These are phyloP conservation scores for Carex scoparia DNA, from an alignment of 176 grass and related monocot species.

Conservation along the genomic window DNA sequence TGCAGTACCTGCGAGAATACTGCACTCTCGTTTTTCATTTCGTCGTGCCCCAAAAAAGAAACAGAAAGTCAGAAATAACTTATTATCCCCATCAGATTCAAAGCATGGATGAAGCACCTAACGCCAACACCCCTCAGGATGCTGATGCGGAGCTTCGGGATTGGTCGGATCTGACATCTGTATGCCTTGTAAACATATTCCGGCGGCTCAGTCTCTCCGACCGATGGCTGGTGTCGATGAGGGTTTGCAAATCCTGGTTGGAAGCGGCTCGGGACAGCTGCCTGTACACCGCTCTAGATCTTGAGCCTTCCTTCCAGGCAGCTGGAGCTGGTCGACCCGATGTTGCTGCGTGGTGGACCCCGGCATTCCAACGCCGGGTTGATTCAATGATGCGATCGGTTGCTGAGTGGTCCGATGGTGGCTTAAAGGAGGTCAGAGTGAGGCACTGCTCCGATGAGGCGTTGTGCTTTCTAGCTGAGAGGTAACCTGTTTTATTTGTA, in stretches of 20 bases:
- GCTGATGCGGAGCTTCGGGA: conserved; percentile 22
- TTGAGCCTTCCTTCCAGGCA: conserved; percentile 48
- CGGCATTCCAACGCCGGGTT: conserved; percentile 78
- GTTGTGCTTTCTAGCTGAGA: conserved; percentile 49
- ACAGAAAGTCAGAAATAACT: neutral
- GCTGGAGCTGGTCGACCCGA: conserved; percentile 36
- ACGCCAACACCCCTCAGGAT: neutral
- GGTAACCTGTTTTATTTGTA: conserved; percentile 33
- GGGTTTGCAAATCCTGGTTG: conserved; percentile 68
- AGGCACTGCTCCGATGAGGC: conserved; percentile 76
- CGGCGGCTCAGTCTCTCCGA: conserved; percentile 51
- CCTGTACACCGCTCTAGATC: conserved; percentile 53
- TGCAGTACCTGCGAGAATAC: too few species aligned
- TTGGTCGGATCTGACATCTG: conserved; percentile 71
- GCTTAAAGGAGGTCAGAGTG: conserved; percentile 45
- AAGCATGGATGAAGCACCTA: neutral
- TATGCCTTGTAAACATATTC: conserved; percentile 71
- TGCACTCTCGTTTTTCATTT: neutral
- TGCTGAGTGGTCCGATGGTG: conserved; percentile 45
- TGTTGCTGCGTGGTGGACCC: conserved; percentile 67
- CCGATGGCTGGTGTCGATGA: conserved; percentile 66
- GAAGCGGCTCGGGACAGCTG: conserved; percentile 47
- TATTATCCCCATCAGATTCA: neutral
- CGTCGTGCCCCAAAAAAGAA: neutral
- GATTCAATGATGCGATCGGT: conserved; percentile 74